A percentile compares a stretch with the other conserved stretches of the same genome.
Evolutionary conservation across 176 grass and related monocot species (phyloP).

Genomic region (Oryza australiensis): DNA sequence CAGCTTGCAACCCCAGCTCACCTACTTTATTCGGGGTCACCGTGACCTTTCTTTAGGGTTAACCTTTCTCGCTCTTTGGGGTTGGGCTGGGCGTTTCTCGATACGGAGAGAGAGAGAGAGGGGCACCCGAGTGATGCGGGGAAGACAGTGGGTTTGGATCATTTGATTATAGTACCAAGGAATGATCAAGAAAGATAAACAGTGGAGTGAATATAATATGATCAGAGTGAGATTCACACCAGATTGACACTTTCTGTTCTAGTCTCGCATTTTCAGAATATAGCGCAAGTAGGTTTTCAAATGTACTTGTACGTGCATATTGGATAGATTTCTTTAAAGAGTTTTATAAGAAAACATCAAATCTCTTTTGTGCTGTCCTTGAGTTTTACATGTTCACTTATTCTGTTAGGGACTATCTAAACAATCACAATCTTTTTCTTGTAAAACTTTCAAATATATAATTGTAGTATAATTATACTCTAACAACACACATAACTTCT

Average conservation of each 20-base stretch:
- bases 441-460: no score
- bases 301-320: not conserved
- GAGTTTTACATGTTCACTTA: not conserved
- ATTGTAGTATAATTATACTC: no score
- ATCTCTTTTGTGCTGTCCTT: not conserved
- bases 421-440: no score
- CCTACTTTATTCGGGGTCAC: conserved; percentile 58
- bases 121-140: conserved; percentile 53
- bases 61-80: conserved; percentile 66
- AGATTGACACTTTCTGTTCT: conserved; percentile 33
- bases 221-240: conserved; percentile 40
- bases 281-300: not conserved
- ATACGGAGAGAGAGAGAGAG: conserved; percentile 7
- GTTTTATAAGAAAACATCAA: not conserved
- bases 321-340: not conserved
- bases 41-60: conserved; percentile 46
- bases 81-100: conserved; percentile 48
- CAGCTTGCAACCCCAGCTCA: conserved; percentile 48
- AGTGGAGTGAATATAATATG: conserved; percentile 22
- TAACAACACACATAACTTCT: no score
- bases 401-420: no score
- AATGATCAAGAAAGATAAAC: conserved; percentile 51
- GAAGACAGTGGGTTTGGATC: conserved; percentile 47
- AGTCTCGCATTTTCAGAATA: conserved; percentile 27
- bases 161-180: conserved; percentile 65